These are phyloP conservation scores for Colletotrichum sp. DNA, from an alignment of 2,329 filamentous ascomycete species.

Conservation along the genomic window DNA sequence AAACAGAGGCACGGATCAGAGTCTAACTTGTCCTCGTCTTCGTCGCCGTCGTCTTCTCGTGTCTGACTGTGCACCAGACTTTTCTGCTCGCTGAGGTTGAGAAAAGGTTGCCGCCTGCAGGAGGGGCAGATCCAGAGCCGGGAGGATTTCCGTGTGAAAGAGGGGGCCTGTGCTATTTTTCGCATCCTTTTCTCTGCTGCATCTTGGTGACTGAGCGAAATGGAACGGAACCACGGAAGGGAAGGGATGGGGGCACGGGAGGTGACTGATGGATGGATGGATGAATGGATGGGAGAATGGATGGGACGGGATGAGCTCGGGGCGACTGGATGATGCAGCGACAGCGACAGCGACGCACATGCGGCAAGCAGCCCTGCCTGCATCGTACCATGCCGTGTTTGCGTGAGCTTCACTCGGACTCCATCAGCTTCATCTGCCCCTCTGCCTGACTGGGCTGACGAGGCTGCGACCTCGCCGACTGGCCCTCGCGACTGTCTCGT, in stretches of 20 bases:
- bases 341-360: background rate
- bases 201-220: background rate
- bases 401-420: background rate
- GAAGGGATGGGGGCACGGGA: background rate
- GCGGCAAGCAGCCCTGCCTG: conserved; percentile 2
- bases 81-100: background rate
- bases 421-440: background rate
- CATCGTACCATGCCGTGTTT: background rate
- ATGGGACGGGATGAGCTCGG: background rate
- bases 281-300: background rate
- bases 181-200: background rate
- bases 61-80: background rate
- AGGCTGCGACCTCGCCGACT: background rate
- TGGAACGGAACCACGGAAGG: background rate
- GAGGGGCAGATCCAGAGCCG: background rate
- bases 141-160: background rate
- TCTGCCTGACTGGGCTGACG: background rate
- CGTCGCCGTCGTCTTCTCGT: background rate
- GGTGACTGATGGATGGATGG: background rate
- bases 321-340: background rate
- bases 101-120: background rate
- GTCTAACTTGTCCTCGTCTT: background rate
- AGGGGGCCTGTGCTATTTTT: conserved; percentile 3
- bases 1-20: background rate
- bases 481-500: background rate